Percentiles rank a stretch among this genome's conserved stretches.
Conservation (phyloP, 2,329 filamentous ascomycete genomes). For the Curvularia spicifera region DNA sequence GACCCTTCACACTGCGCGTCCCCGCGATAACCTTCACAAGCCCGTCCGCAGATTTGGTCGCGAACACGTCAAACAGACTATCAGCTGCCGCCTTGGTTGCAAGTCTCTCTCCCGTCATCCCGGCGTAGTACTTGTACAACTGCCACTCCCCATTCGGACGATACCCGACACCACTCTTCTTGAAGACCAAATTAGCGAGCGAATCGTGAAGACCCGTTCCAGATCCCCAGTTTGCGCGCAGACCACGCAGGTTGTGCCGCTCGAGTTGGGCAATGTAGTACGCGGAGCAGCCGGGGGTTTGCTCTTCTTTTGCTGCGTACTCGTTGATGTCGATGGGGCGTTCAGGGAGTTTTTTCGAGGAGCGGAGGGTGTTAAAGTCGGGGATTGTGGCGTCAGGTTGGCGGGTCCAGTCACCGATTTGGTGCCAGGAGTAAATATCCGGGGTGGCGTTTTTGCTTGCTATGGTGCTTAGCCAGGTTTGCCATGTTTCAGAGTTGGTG, state of each 20-base stretch:
- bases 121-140: conserved; percentile 58
- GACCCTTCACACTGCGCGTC: neutral
- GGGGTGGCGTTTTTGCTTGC: conserved; percentile 50
- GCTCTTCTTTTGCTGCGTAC: conserved; percentile 53
- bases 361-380: conserved; percentile 38
- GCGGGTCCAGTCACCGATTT: conserved; percentile 42
- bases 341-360: conserved; percentile 42
- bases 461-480: conserved; percentile 46
- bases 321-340: conserved; percentile 58
- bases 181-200: conserved; percentile 52
- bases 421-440: conserved; percentile 56
- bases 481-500: conserved; percentile 45
- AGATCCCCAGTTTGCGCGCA: conserved; percentile 57
- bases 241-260: conserved; percentile 51
- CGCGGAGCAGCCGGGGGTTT: conserved; percentile 51
- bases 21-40: neutral
- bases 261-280: conserved; percentile 59
- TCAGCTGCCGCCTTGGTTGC: conserved; percentile 48
- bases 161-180: conserved; percentile 45
- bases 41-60: neutral
- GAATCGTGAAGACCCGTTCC: conserved; percentile 54
- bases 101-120: conserved; percentile 54
- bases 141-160: conserved; percentile 54
- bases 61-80: neutral
- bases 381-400: conserved; percentile 26